These are phyloP conservation scores for Cryphonectria japonica DNA, from an alignment of 2,329 filamentous ascomycete species.

Conservation along the genomic window DNA sequence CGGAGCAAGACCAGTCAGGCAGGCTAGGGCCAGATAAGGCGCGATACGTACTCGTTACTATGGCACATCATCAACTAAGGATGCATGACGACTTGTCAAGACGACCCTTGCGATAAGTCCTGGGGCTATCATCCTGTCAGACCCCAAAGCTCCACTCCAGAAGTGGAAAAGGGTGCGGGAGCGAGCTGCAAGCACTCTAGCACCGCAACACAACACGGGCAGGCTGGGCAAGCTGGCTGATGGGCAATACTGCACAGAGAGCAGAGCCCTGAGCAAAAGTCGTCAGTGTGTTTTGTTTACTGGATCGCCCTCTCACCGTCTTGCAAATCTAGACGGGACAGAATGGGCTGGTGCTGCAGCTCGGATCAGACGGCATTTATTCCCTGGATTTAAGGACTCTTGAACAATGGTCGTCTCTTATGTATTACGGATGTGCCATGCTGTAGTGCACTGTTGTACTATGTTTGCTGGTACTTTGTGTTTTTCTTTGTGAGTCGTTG, in stretches of 20 bases:
- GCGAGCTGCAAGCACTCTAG: conserved; percentile 27
- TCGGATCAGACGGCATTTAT: not conserved
- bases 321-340: not conserved
- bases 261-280: conserved; percentile 1
- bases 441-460: no score
- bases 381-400: not conserved
- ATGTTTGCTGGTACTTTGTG: not conserved
- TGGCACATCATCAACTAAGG: not conserved
- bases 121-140: not conserved
- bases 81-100: conserved; percentile 9
- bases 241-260: not conserved
- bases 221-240: not conserved
- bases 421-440: no score
- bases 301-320: not conserved
- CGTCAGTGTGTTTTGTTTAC: not conserved
- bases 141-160: conserved; percentile 12
- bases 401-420: not conserved
- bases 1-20: not conserved
- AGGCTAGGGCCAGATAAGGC: conserved; percentile 9
- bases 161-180: conserved; percentile 14
- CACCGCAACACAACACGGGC: not conserved
- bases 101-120: conserved; percentile 8
- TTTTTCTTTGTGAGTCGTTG: not conserved
- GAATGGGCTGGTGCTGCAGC: not conserved
- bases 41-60: not conserved